Percentiles rank a stretch among this genome's conserved stretches.
phyloP scores from a whole-genome alignment of 257 asterid genomes.

The Leonotis leonurus region DNA sequence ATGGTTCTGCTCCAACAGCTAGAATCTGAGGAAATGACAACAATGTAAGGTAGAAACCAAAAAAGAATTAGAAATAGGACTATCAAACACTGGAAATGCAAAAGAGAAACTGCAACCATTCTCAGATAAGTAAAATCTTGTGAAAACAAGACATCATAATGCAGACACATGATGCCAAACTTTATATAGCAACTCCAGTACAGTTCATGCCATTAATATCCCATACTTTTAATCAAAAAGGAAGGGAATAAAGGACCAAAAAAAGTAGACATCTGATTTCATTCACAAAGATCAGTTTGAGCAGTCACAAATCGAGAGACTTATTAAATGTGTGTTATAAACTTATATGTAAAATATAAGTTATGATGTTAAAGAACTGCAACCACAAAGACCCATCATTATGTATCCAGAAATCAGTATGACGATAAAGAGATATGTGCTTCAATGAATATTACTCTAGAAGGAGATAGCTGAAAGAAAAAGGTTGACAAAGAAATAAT shows the following conservation, averaged over 20 bases:
- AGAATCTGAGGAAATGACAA: slow-evolving; percentile 47
- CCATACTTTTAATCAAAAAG: not conserved
- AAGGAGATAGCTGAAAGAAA: not conserved
- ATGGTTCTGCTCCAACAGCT: slow-evolving; percentile 82
- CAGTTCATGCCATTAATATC: not conserved
- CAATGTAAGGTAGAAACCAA: not conserved
- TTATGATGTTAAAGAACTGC: too few relatives aligned
- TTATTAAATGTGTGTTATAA: too few relatives aligned
- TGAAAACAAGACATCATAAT: not conserved
- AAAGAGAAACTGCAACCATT: too few relatives aligned
- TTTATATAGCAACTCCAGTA: too few relatives aligned
- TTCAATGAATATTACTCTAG: not conserved
- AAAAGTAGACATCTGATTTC: not conserved
- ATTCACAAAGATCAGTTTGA: not conserved
- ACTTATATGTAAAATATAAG: too few relatives aligned
- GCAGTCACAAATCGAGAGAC: not conserved
- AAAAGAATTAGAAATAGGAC: not conserved
- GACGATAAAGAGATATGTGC: not conserved
- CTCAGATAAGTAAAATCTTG: not conserved
- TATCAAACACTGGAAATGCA: not conserved
- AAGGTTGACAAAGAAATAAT: slow-evolving; percentile 13
- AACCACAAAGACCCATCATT: too few relatives aligned
- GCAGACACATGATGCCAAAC: too few relatives aligned
- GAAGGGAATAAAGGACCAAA: too few relatives aligned
- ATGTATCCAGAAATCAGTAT: not conserved